Conservation (phyloP, 768 basidiomycete species). For the Mrakia frigida region DNA sequence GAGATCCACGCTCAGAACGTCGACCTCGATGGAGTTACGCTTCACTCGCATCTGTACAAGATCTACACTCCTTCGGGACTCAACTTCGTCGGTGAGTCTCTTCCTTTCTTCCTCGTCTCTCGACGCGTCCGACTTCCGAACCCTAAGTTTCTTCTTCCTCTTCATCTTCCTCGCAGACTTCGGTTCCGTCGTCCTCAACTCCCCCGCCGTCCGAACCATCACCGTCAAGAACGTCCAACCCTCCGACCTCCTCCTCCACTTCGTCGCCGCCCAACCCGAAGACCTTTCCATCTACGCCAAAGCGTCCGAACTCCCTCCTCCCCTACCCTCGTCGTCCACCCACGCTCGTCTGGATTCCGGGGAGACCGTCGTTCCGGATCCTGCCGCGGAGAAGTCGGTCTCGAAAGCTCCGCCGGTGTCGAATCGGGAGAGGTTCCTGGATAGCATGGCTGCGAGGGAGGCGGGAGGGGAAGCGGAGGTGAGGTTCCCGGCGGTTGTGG, state of each 20-base stretch:
- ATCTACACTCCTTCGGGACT: constrained; percentile 43
- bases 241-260: constrained; percentile 35
- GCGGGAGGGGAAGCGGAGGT: constrained; percentile 8
- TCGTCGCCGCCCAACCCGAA: constrained; percentile 41
- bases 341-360: no score
- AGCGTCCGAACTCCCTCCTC: constrained; percentile 9
- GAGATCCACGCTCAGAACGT: constrained; percentile 41
- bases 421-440: constrained; percentile 41
- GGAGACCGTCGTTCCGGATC: background rate
- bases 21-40: constrained; percentile 41
- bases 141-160: background rate
- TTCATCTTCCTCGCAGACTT: constrained; percentile 33
- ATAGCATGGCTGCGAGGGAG: constrained; percentile 35
- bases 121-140: background rate
- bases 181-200: constrained; percentile 41
- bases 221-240: constrained; percentile 40
- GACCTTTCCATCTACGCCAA: constrained; percentile 42
- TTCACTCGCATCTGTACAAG: constrained; percentile 43
- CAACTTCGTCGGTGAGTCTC: constrained; percentile 38
- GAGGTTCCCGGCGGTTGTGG: constrained; percentile 17
- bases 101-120: no score
- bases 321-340: background rate
- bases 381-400: background rate
- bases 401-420: background rate
- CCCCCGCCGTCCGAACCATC: constrained; percentile 36